These are phyloP conservation scores for Vaccinium darrowii DNA, from an alignment of 148 eudicot genomes.

Conservation along the genomic window DNA sequence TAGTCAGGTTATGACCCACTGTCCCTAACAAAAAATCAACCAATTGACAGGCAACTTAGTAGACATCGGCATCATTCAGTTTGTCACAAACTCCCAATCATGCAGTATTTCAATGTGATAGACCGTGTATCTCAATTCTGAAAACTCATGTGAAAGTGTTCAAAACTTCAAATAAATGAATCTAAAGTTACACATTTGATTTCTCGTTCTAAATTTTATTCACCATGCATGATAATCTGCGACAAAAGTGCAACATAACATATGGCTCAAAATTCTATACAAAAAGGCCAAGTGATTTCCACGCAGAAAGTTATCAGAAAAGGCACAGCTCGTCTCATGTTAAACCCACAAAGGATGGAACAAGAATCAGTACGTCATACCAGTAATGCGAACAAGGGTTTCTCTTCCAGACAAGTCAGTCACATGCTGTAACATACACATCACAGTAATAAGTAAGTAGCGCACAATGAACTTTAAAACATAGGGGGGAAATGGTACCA, in stretches of 20 bases:
- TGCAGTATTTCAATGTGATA: background rate
- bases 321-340: background rate
- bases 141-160: background rate
- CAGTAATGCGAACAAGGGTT: conserved; percentile 86
- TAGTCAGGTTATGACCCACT: background rate
- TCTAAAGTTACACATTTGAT: background rate
- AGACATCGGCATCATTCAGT: too few relatives aligned
- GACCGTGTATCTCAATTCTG: background rate
- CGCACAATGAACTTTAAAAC: too few relatives aligned
- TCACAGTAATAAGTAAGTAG: background rate
- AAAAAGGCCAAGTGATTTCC: background rate
- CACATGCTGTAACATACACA: conserved; percentile 56
- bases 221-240: too few relatives aligned
- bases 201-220: background rate
- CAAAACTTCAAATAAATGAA: too few relatives aligned
- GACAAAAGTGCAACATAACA: too few relatives aligned
- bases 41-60: too few relatives aligned
- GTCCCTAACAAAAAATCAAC: background rate
- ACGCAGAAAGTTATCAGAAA: background rate
- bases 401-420: conserved; percentile 92
- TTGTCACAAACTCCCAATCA: background rate
- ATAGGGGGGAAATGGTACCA: background rate
- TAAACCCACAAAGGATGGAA: background rate
- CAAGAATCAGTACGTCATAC: conserved; percentile 19
- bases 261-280: background rate